These are phyloP conservation scores for Pseudozyma pruni DNA, from an alignment of 1,284 basidiomycete species.

Conservation along the genomic window DNA sequence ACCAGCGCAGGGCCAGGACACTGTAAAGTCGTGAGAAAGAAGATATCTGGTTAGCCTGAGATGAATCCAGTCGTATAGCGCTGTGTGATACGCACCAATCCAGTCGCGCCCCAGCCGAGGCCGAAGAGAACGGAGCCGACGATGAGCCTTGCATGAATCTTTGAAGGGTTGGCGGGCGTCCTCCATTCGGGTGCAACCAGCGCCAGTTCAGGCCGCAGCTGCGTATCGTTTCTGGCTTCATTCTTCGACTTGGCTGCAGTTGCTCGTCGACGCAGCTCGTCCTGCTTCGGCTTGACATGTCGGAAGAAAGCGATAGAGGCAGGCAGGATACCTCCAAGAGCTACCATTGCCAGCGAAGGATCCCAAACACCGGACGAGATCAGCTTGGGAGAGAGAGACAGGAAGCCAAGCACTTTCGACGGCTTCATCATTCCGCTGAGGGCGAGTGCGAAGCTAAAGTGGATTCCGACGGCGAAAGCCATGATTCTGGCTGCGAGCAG, in stretches of 20 bases:
- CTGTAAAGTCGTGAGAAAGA: slow-evolving; percentile 6
- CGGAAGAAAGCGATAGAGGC: slow-evolving; percentile 68
- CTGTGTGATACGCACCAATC: slow-evolving; percentile 38
- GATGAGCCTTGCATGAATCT: slow-evolving; percentile 55
- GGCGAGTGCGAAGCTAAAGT: slow-evolving; percentile 64
- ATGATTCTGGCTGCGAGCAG: slow-evolving; percentile 40
- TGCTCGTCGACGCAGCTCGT: slow-evolving; percentile 11
- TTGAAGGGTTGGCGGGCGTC: slow-evolving; percentile 42
- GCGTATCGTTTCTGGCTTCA: slow-evolving; percentile 11
- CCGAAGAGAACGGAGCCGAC: slow-evolving; percentile 61
- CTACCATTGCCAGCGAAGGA: slow-evolving; percentile 70
- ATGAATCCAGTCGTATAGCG: too few relatives aligned
- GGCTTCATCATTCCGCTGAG: slow-evolving; percentile 64
- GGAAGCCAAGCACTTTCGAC: slow-evolving; percentile 28
- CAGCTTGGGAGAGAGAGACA: slow-evolving; percentile 17
- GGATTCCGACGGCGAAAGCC: slow-evolving; percentile 55
- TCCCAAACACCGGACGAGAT: slow-evolving; percentile 66
- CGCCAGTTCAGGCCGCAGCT: slow-evolving; percentile 17
- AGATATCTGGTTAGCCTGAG: neutral
- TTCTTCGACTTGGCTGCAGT: slow-evolving; percentile 5
- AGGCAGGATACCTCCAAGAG: slow-evolving; percentile 70
- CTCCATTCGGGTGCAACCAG: slow-evolving; percentile 51
- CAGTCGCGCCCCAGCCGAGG: slow-evolving; percentile 63
- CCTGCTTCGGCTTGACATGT: slow-evolving; percentile 42
- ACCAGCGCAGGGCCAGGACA: slow-evolving; percentile 52